phyloP scores from a whole-genome alignment of 108 stramenopile genomes.

The Conticribra guillardii region DNA sequence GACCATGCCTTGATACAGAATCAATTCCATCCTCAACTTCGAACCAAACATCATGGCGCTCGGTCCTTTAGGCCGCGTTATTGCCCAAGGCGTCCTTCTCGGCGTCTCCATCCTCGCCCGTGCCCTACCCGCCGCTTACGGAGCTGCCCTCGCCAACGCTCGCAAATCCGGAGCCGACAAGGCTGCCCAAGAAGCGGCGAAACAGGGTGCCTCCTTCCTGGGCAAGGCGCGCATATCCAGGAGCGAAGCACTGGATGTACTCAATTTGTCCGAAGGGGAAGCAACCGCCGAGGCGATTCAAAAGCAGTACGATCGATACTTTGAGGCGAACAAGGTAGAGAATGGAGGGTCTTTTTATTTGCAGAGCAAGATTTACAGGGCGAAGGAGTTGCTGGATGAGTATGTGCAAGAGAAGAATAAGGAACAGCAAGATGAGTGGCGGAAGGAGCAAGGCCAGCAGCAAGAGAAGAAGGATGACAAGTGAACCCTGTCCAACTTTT shows the following conservation, averaged over 20 bases:
- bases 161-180: slow-evolving; percentile 48
- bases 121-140: slow-evolving; percentile 54
- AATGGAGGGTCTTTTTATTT: slow-evolving; percentile 98
- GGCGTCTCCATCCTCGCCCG: slow-evolving; percentile 49
- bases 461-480: slow-evolving; percentile 27
- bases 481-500: neutral
- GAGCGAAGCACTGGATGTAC: slow-evolving; percentile 68
- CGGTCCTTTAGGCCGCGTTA: slow-evolving; percentile 42
- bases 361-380: slow-evolving; percentile 96
- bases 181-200: slow-evolving; percentile 36
- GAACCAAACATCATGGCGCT: slow-evolving; percentile 46
- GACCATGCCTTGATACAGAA: neutral
- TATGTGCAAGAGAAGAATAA: slow-evolving; percentile 66
- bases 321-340: slow-evolving; percentile 89
- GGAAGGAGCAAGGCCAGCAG: slow-evolving; percentile 36
- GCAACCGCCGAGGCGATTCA: slow-evolving; percentile 57
- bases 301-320: slow-evolving; percentile 86
- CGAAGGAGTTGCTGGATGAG: slow-evolving; percentile 90
- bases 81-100: slow-evolving; percentile 44
- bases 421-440: slow-evolving; percentile 46
- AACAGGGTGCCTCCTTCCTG: slow-evolving; percentile 42
- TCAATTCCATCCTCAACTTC: neutral
- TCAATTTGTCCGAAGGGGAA: slow-evolving; percentile 73
- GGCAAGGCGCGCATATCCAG: slow-evolving; percentile 57
- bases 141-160: slow-evolving; percentile 44